A percentile compares a stretch with the other conserved stretches of the same genome.
Evolutionary conservation across 495 filamentous ascomycete genomes (phyloP).

Genomic region (Tuber brumale): DNA sequence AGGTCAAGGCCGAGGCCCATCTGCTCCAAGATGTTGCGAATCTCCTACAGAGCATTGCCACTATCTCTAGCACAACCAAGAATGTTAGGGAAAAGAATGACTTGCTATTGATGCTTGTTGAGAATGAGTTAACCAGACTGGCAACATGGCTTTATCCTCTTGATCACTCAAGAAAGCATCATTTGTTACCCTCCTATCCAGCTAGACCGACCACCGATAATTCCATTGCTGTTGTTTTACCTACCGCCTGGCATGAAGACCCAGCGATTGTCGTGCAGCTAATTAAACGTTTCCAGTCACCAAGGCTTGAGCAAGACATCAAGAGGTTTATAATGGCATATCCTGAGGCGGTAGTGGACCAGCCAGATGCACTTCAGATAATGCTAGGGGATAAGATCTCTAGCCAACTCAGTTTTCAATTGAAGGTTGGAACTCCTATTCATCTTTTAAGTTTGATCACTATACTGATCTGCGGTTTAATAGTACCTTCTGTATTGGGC

Average conservation of each 20-base stretch:
- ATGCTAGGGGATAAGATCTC: constrained; percentile 71
- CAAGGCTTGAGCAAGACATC: constrained; percentile 64
- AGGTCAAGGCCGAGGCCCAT: constrained; percentile 84
- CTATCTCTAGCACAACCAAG: constrained; percentile 55
- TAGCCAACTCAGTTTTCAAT: constrained; percentile 69
- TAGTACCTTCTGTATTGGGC: constrained; percentile 88
- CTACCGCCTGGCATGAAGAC: constrained; percentile 76
- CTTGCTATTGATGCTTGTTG: constrained; percentile 66
- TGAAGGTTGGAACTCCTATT: constrained; percentile 51
- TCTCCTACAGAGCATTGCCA: constrained; percentile 51
- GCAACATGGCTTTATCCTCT: constrained; percentile 85
- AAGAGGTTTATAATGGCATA: constrained; percentile 71
- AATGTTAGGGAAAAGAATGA: constrained; percentile 71
- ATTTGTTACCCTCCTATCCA: constrained; percentile 39
- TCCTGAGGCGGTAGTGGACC: constrained; percentile 69
- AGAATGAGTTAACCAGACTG: constrained; percentile 77
- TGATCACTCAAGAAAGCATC: constrained; percentile 58
- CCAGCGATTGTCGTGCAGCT: constrained; percentile 80
- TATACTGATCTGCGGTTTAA: constrained; percentile 37
- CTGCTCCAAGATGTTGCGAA: constrained; percentile 68
- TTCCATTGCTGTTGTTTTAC: constrained; percentile 54
- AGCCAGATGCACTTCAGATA: constrained; percentile 73
- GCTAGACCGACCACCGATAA: constrained; percentile 34
- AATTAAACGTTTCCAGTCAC: constrained; percentile 66
- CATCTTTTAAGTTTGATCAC: constrained; percentile 43